Evolutionary conservation across 2,329 filamentous ascomycete species (phyloP), one percentile per base, ranked within the genome.

Genomic region (Fusarium buxicola): DNA sequence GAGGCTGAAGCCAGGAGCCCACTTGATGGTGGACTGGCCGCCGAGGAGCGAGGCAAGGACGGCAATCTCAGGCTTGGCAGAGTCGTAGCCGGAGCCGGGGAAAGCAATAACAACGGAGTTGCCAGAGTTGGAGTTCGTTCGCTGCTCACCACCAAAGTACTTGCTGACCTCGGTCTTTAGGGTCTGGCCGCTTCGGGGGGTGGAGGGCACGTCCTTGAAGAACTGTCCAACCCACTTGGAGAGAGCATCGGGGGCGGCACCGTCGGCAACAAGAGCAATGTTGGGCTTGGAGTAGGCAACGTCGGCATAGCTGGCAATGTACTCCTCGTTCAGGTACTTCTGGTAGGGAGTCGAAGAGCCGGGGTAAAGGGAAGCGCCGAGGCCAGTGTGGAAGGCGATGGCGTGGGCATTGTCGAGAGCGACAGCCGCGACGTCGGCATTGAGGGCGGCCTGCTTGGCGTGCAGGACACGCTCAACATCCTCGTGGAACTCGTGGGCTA

Each of bases 91-190:
- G 63, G 92, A 93, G 59, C 94, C 94, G 55, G 93, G 91, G 90
- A 99, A 98, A 63, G 88, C 95, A 74, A 99, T 87, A 69, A 97
- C 91, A 70, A 97, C 77, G 38, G 93, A 86, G 81, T 96, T 97
- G 69, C 92, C 90, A 66, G 84, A 82, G 58, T 83, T 84, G 78
- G 92, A 91, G 65, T 91, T 84, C 69, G 91, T 91, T 71, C 95
- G 92, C 83, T 96, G 92, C 84, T 99, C 93, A 75, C 95, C 96
- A 77, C 95, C 95, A 74, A 88, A 91, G 88, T 98, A 99, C 80
- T 94, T 95, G 76, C 88, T 86, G 65, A 90, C 83, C 68, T 86
- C 79, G 61, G 82, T 81, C 75, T 87, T 84, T 64, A 90, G 80
- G 43, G 72, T 68, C 68, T 84, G 78, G 72, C 83, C 80, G 73